phyloP scores from a whole-genome alignment of 176 grass and related monocot species.

The Aegilops bicornis region DNA sequence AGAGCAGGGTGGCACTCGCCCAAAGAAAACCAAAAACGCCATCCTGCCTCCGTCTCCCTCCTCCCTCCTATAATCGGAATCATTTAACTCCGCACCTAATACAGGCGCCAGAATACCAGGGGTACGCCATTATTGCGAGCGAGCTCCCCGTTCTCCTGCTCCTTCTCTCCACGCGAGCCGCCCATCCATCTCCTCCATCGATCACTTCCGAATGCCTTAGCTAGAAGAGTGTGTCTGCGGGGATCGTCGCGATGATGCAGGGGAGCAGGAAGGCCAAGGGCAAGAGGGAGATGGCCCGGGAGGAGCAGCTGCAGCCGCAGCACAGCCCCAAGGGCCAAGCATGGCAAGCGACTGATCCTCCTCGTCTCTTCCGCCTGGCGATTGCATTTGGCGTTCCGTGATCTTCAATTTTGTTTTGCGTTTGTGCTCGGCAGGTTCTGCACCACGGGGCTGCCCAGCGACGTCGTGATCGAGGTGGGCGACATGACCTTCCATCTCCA shows the following conservation, averaged over 20 bases:
- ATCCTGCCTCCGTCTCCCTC: conserved; percentile 44
- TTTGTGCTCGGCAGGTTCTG: conserved; percentile 69
- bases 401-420: conserved; percentile 20
- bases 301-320: conserved; percentile 23
- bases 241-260: conserved; percentile 23
- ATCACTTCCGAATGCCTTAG: conserved; percentile 32
- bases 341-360: conserved; percentile 42
- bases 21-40: conserved; percentile 37
- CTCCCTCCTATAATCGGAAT: conserved; percentile 48
- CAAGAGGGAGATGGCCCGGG: conserved; percentile 25
- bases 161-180: conserved; percentile 18
- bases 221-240: not conserved
- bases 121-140: conserved; percentile 37
- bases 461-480: conserved; percentile 90
- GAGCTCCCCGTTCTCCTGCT: not conserved
- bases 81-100: conserved; percentile 40
- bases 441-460: conserved; percentile 94
- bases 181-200: not conserved
- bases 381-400: not conserved
- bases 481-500: conserved; percentile 99
- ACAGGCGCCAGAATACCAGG: conserved; percentile 20
- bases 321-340: conserved; percentile 80
- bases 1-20: not conserved
- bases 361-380: not conserved
- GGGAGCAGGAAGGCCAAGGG: conserved; percentile 38